A percentile compares a stretch with the other conserved stretches of the same genome.
Conservation (phyloP, 2,329 filamentous ascomycete species). For the Verticillium alfalfae region DNA sequence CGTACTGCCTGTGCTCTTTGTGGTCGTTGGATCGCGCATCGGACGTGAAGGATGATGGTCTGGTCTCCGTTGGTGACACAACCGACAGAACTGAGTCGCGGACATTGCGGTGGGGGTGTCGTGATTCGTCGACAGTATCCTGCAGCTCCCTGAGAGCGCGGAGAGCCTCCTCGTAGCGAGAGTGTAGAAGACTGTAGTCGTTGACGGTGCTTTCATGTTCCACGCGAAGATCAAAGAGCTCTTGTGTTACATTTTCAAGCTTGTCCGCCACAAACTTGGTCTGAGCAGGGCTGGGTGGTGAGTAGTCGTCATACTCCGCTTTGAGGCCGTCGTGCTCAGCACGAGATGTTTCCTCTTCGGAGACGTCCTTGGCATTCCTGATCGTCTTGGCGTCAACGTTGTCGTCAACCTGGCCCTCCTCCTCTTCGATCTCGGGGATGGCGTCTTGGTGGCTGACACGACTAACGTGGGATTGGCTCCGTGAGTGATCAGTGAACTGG, state of each 20-base stretch:
- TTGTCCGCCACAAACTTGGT: slow-evolving; percentile 86
- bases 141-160: slow-evolving; percentile 78
- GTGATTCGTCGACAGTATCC: slow-evolving; percentile 75
- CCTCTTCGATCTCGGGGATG: slow-evolving; percentile 48
- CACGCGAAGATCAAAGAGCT: slow-evolving; percentile 82
- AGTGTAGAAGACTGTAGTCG: slow-evolving; percentile 75
- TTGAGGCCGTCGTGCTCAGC: slow-evolving; percentile 5
- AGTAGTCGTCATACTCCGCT: slow-evolving; percentile 26
- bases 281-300: slow-evolving; percentile 68
- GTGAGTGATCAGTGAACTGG: slow-evolving; percentile 44
- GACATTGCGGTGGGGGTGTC: slow-evolving; percentile 49
- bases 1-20: slow-evolving; percentile 53
- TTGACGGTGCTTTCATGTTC: slow-evolving; percentile 81
- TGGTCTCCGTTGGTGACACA: slow-evolving; percentile 41
- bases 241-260: slow-evolving; percentile 83
- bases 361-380: not conserved
- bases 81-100: slow-evolving; percentile 53
- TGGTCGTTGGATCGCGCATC: slow-evolving; percentile 67
- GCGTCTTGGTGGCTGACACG: slow-evolving; percentile 47
- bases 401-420: slow-evolving; percentile 21
- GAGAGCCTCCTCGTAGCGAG: slow-evolving; percentile 88
- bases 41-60: slow-evolving; percentile 80
- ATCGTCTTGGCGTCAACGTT: not conserved
- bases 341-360: slow-evolving; percentile 3
- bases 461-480: slow-evolving; percentile 48